Evolutionary conservation across 2,329 filamentous ascomycete species (phyloP), one percentile per base, ranked within the genome.

Genomic region (Monosporascus sp.): DNA sequence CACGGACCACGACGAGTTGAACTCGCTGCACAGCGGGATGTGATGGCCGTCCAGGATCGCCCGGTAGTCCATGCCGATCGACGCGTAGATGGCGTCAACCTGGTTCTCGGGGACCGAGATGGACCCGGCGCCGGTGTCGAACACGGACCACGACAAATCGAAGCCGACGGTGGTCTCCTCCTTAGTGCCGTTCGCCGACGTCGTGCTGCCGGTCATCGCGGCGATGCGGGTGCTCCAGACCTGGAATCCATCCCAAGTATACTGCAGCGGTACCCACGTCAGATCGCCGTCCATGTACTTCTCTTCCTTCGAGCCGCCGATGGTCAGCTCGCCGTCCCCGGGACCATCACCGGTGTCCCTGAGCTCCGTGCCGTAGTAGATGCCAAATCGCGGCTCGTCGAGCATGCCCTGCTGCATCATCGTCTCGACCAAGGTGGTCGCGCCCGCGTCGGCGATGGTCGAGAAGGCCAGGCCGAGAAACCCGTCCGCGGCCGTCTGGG

Each of bases 381-480:
- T 59, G 5, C 62, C 63, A 41, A 73, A 69, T 1, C 64, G 58
- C 9, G 68, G 64, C 40, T 63, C 36, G 55, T 70, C 69, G n/a
- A 71, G 57, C 24, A 61, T 27, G 51, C 60, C 60, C 2, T 63
- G 50, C 34, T 55, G 50, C 59, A 73, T 61, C 37, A 73, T 54
- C 6, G 65, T 63, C 55, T 72, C 69, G 14, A 69, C 62, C 14
- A 72, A 19, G 0, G 70, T 69, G 3, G 58, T 57, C 1, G 69
- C 61, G 37, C 59, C 58, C 16, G 60, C 64, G 5, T 65, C 68
- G 8, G 62, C 47, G 45, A 71, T 71, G 22, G 63, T 64, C 17
- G 57, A 55, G 31, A 72, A 73, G 2, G 63, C 64, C 3, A 72
- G 57, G 0, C 71, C 70, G 34, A 73, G 51, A 56, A 73, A 71